Evolutionary conservation across 768 basidiomycete species (phyloP), one percentile per base, ranked within the genome.

Genomic region (Termitomyces sp.): DNA sequence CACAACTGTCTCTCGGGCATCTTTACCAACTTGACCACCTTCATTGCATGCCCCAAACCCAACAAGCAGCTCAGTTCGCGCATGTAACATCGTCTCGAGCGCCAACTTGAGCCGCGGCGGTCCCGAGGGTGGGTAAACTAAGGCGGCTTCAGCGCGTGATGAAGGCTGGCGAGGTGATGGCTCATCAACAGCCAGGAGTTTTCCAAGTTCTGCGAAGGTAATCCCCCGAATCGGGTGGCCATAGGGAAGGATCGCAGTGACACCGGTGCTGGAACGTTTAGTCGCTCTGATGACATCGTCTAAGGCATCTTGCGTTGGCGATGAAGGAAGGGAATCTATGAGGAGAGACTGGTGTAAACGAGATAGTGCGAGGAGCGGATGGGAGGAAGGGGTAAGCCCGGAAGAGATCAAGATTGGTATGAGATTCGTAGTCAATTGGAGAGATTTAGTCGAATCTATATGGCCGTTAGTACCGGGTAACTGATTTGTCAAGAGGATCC

Each of bases 181-280:
- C 65, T 92, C 90, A 63, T 93, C 90, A 0, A 93, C 87, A 0
- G 83, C 82, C 6, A 94, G 76, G 7, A 94, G 72, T 71, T 93
- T 94, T 0, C 90, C 92, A 6, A 92, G 75, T 68, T 95, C 93
- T 3, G 87, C 85, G 8, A 87, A 72, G 4, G 88, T 84, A 24
- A 95, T 73, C 0, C 83, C 91, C 1, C 90, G 79, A 1, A 88
- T 79, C 0, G 94, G 93, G 67, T 96, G 94, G 1, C 88, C 89
- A 10, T 74, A 68, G 0, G 74, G 69, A 18, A 92, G 77, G 2
- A 90, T 66, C 13, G 66, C 69, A 4, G 71, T 67, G 5, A 92
- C 64, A 0, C 86, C 93, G 0, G 77, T 71, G 22, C 73, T 74
- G 10, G 80, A 74, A 44, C 79, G 79, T 16, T 80, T 79, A 0